These are phyloP conservation scores for Hortaea werneckii DNA, from an alignment of 2,329 filamentous ascomycete species.

Conservation along the genomic window DNA sequence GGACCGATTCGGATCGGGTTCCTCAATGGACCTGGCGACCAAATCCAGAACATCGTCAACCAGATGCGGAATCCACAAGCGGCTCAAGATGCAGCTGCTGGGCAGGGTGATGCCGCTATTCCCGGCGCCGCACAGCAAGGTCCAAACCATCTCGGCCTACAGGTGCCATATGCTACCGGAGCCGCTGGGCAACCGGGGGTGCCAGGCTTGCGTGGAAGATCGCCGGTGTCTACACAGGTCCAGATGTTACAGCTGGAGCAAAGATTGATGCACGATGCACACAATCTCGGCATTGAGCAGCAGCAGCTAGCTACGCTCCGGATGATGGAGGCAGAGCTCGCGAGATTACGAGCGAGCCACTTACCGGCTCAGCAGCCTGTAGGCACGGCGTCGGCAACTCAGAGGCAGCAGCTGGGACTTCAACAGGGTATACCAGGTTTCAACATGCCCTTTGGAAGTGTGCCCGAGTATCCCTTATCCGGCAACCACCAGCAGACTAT, in stretches of 20 bases:
- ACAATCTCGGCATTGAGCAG: conserved; percentile 51
- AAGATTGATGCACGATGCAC: conserved; percentile 58
- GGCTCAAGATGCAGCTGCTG: conserved; percentile 6
- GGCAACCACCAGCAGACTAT: conserved; percentile 24
- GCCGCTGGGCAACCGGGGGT: conserved; percentile 1
- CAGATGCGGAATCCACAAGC: conserved; percentile 15
- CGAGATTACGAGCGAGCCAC: conserved; percentile 45
- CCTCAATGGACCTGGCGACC: conserved; percentile 42
- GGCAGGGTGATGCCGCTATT: conserved; percentile 1
- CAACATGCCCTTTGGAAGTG: background rate
- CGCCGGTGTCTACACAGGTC: conserved; percentile 38
- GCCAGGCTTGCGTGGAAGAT: conserved; percentile 5
- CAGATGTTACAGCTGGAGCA: conserved; percentile 59
- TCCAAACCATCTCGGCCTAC: conserved; percentile 23
- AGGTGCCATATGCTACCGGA: conserved; percentile 12
- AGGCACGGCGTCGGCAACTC: conserved; percentile 7
- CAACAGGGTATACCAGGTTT: conserved; percentile 4
- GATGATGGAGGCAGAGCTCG: conserved; percentile 56
- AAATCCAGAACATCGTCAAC: conserved; percentile 33
- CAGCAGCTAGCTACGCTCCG: conserved; percentile 61
- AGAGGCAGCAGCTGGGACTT: conserved; percentile 8
- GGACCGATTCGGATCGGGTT: conserved; percentile 68
- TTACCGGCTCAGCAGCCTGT: conserved; percentile 13
- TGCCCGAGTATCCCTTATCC: conserved; percentile 7
- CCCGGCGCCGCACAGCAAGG: conserved; percentile 25